These are phyloP conservation scores for Candida frijolesensis DNA, from an alignment of 1,139 yeast genomes.

Conservation along the genomic window DNA sequence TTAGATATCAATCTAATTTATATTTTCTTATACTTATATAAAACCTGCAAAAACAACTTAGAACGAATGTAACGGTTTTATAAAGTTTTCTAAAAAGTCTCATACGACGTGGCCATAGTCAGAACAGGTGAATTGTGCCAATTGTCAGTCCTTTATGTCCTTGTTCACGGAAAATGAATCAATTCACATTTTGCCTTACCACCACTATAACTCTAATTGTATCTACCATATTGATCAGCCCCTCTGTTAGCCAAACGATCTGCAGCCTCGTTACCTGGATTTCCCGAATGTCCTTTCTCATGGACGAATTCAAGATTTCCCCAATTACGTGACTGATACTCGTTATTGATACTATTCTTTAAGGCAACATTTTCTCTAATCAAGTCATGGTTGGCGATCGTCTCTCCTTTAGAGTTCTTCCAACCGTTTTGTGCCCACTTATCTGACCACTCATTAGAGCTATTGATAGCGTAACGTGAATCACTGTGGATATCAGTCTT, in stretches of 20 bases:
- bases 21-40: no score
- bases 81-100: no score
- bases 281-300: conserved; percentile 75
- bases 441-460: conserved; percentile 51
- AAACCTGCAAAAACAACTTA: no score
- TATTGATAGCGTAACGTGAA: conserved; percentile 55
- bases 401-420: conserved; percentile 42
- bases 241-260: conserved; percentile 73
- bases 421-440: conserved; percentile 60
- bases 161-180: no score
- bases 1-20: no score
- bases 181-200: no score
- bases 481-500: conserved; percentile 52
- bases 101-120: no score
- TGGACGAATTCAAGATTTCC: conserved; percentile 46
- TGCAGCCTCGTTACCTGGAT: conserved; percentile 74
- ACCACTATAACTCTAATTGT: background rate
- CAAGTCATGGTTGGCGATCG: conserved; percentile 55
- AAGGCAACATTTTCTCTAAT: conserved; percentile 34
- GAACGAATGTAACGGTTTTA: no score
- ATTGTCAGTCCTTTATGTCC: no score
- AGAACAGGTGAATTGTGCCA: no score
- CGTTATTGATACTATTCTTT: conserved; percentile 29
- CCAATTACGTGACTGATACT: conserved; percentile 30
- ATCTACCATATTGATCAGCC: conserved; percentile 35